These are phyloP conservation scores for Yarrowia keelungensis DNA, from an alignment of 805 yeast species.

Conservation along the genomic window DNA sequence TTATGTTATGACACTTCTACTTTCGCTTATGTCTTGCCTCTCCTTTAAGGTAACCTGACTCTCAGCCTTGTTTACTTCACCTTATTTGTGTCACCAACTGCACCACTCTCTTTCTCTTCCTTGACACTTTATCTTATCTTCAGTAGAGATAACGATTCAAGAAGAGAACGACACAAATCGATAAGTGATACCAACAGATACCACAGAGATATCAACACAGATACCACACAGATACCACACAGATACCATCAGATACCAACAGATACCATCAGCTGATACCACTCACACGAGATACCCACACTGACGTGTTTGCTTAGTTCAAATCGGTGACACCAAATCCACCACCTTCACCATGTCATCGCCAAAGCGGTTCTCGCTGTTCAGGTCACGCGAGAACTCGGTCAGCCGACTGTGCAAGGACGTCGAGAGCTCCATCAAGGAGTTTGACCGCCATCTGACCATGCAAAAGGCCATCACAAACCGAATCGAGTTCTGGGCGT, in stretches of 20 bases:
- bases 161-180: too few species aligned
- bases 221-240: neutral
- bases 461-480: conserved; percentile 34
- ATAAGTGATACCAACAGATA: too few species aligned
- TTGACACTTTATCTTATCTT: neutral
- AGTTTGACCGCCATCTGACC: conserved; percentile 34
- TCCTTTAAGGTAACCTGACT: neutral
- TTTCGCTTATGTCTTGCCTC: neutral
- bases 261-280: neutral
- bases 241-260: neutral
- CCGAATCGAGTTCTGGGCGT: conserved; percentile 37
- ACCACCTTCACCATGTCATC: neutral
- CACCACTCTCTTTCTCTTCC: neutral
- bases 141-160: too few species aligned
- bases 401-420: conserved; percentile 30
- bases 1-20: neutral
- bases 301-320: too few species aligned
- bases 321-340: too few species aligned
- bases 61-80: neutral
- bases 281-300: too few species aligned
- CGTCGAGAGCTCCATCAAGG: conserved; percentile 33
- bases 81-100: conserved; percentile 11
- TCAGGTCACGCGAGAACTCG: conserved; percentile 27
- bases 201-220: neutral
- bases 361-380: conserved; percentile 20